phyloP scores from a whole-genome alignment of 768 basidiomycete genomes.

The Aureoboletus auriporus region DNA sequence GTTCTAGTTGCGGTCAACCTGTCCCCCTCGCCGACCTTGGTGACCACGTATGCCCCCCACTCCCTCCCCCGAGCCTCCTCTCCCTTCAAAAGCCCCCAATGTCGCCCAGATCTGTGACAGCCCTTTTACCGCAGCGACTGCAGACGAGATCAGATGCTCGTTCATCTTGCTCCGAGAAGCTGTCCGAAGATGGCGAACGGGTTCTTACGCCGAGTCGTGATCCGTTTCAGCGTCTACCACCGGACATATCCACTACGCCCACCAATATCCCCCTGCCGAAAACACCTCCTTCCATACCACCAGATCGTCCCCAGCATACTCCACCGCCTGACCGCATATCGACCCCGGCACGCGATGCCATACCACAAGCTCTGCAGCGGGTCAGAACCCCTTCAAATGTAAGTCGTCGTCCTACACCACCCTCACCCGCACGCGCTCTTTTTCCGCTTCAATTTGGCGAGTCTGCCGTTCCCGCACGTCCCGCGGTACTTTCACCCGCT shows the following conservation, averaged over 20 bases:
- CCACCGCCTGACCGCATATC: slow-evolving; percentile 13
- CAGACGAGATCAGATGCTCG: slow-evolving; percentile 31
- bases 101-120: slow-evolving; percentile 38
- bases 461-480: slow-evolving; percentile 6
- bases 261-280: not conserved
- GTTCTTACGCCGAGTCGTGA: slow-evolving; percentile 18
- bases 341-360: slow-evolving; percentile 11
- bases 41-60: slow-evolving; percentile 69
- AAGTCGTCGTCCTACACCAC: no score
- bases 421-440: no score
- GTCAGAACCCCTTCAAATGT: slow-evolving; percentile 20
- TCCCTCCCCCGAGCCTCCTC: slow-evolving; percentile 40
- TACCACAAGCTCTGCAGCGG: slow-evolving; percentile 16
- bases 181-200: slow-evolving; percentile 1
- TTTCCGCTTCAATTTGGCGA: slow-evolving; percentile 8
- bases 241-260: slow-evolving; percentile 17
- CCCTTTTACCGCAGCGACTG: slow-evolving; percentile 48
- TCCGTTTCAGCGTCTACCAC: slow-evolving; percentile 23
- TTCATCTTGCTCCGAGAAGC: slow-evolving; percentile 4
- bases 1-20: slow-evolving; percentile 67
- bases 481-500: slow-evolving; percentile 10
- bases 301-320: slow-evolving; percentile 2
- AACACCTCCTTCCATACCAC: not conserved
- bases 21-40: slow-evolving; percentile 73
- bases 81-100: slow-evolving; percentile 29